These are phyloP conservation scores for Omphalotus guepiniiformis DNA, from an alignment of 768 basidiomycete species.

Conservation along the genomic window DNA sequence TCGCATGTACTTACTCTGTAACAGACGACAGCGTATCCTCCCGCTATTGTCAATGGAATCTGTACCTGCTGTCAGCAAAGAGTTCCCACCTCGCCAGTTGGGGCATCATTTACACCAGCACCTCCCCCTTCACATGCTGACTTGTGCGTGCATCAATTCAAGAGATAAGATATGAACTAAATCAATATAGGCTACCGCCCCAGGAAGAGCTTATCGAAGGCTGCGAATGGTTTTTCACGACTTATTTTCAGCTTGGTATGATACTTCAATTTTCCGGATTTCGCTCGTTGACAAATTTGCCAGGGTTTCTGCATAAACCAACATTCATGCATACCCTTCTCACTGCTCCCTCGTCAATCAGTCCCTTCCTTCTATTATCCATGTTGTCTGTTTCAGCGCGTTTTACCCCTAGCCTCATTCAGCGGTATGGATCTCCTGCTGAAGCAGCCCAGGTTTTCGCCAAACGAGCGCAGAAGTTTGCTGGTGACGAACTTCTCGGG, in stretches of 20 bases:
- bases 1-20: too few relatives aligned
- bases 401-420: slow-evolving; percentile 10
- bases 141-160: slow-evolving; percentile 2
- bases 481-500: slow-evolving; percentile 8
- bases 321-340: slow-evolving; percentile 13
- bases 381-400: slow-evolving; percentile 13
- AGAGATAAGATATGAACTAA: neutral
- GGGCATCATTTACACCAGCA: neutral
- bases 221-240: slow-evolving; percentile 12
- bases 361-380: slow-evolving; percentile 10
- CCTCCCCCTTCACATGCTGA: slow-evolving; percentile 1
- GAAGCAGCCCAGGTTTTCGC: slow-evolving; percentile 11
- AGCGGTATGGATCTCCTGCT: slow-evolving; percentile 7
- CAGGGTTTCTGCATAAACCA: slow-evolving; percentile 9
- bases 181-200: slow-evolving; percentile 7
- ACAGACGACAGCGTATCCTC: too few relatives aligned
- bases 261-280: slow-evolving; percentile 9
- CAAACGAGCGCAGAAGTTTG: slow-evolving; percentile 10
- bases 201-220: slow-evolving; percentile 12
- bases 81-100: slow-evolving; percentile 1
- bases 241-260: slow-evolving; percentile 21
- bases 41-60: slow-evolving; percentile 3
- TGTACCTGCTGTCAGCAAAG: slow-evolving; percentile 6
- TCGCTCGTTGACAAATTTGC: neutral
- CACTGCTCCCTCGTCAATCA: slow-evolving; percentile 8